Conservation (phyloP, 2,329 filamentous ascomycete genomes). For the Apiospora rasikravindrae region DNA sequence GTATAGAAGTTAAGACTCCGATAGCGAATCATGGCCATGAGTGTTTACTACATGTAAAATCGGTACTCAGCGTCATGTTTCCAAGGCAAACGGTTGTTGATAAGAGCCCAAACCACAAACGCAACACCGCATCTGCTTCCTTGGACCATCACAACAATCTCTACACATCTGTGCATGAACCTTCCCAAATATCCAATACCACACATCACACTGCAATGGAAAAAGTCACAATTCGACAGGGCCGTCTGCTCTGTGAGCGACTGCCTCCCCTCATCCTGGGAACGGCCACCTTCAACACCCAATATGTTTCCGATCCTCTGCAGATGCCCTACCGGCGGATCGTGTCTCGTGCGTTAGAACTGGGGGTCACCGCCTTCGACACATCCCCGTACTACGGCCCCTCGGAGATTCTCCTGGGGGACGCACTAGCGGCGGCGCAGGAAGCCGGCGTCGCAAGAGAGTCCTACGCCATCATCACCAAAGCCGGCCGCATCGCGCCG, state of each 20-base stretch:
- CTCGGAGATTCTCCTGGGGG: slow-evolving; percentile 77
- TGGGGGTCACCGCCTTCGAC: slow-evolving; percentile 79
- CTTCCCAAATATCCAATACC: not conserved
- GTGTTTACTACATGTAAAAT: too few species aligned
- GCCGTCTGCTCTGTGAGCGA: slow-evolving; percentile 64
- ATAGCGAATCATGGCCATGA: not conserved
- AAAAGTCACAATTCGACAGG: not conserved
- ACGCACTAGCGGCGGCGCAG: slow-evolving; percentile 58
- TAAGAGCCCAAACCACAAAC: not conserved
- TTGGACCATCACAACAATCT: not conserved
- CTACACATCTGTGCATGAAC: not conserved
- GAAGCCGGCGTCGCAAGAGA: slow-evolving; percentile 55
- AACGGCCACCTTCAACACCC: slow-evolving; percentile 89
- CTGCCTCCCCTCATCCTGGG: slow-evolving; percentile 85
- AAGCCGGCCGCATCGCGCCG: slow-evolving; percentile 71
- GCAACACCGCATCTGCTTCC: too few species aligned
- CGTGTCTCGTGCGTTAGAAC: slow-evolving; percentile 71
- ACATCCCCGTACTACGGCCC: slow-evolving; percentile 92
- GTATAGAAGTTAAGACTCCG: not conserved
- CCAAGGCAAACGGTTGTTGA: not conserved
- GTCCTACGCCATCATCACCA: slow-evolving; percentile 73
- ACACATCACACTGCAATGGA: not conserved
- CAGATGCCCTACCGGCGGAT: slow-evolving; percentile 74
- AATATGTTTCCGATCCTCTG: slow-evolving; percentile 74
- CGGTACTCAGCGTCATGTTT: not conserved